These are phyloP conservation scores for Candida cerambycidarum DNA, from an alignment of 805 yeast species.

Conservation along the genomic window DNA sequence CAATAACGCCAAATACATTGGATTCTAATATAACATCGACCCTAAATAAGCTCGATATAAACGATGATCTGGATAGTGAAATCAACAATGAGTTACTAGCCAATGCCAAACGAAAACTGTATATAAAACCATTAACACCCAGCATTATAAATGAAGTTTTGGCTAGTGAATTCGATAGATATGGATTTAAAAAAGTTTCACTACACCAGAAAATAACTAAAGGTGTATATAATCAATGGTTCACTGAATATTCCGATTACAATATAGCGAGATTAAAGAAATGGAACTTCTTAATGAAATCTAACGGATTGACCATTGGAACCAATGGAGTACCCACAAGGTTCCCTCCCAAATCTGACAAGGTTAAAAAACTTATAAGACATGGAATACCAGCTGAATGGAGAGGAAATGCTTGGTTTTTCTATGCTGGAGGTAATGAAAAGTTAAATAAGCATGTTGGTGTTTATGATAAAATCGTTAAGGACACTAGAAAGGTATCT, in stretches of 20 bases:
- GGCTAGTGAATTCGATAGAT: conserved; percentile 54
- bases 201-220: conserved; percentile 45
- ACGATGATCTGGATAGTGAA: not conserved
- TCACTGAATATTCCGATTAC: conserved; percentile 63
- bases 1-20: not conserved
- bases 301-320: conserved; percentile 56
- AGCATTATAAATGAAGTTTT: conserved; percentile 14
- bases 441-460: conserved; percentile 68
- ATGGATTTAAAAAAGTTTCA: conserved; percentile 80
- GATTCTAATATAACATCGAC: not conserved
- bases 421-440: conserved; percentile 84
- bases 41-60: not conserved
- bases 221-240: conserved; percentile 72
- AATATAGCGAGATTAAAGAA: conserved; percentile 65
- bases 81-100: conserved; percentile 8
- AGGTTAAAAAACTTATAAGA: conserved; percentile 75
- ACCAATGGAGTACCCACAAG: conserved; percentile 45
- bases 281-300: conserved; percentile 70
- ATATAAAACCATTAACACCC: conserved; percentile 10
- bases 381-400: conserved; percentile 96
- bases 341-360: conserved; percentile 78
- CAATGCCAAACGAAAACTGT: conserved; percentile 12
- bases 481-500: conserved; percentile 51
- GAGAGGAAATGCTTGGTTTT: conserved; percentile 98
- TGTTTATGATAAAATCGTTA: conserved; percentile 67